Conservation (phyloP, 768 basidiomycete species). For the Suillus variegatus region DNA sequence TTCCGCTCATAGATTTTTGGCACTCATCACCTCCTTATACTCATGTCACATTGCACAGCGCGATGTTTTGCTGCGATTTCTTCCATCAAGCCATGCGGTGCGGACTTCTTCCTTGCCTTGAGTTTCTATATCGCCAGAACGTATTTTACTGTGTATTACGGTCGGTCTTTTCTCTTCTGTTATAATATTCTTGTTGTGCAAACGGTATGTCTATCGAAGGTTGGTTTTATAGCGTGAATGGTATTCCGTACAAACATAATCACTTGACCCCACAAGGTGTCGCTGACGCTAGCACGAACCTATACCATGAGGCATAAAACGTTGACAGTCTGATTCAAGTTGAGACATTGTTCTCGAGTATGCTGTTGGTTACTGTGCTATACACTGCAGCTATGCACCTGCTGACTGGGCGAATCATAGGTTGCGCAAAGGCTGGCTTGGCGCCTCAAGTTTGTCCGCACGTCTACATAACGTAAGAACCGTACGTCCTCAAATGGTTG, state of each 20-base stretch:
- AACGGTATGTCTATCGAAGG: slow-evolving; percentile 10
- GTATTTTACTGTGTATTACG: slow-evolving; percentile 31
- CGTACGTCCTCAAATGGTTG: neutral
- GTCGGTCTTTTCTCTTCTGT: slow-evolving; percentile 29
- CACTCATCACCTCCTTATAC: slow-evolving; percentile 30
- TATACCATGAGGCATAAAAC: neutral
- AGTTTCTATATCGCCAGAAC: slow-evolving; percentile 19
- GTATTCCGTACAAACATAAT: slow-evolving; percentile 1
- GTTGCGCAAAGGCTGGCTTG: neutral
- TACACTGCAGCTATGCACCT: neutral
- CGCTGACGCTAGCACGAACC: neutral
- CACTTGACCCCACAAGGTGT: slow-evolving; percentile 4
- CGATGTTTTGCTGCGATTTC: slow-evolving; percentile 3
- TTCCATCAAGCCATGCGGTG: slow-evolving; percentile 27
- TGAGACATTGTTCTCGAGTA: neutral
- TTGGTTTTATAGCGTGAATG: slow-evolving; percentile 5
- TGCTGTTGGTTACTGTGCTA: neutral
- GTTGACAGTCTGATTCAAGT: neutral
- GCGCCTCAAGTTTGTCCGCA: neutral
- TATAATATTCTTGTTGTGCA: slow-evolving; percentile 13
- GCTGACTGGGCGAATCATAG: slow-evolving; percentile 1
- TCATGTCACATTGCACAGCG: slow-evolving; percentile 9
- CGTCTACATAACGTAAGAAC: neutral
- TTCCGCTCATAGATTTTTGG: slow-evolving; percentile 18
- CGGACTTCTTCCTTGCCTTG: slow-evolving; percentile 19